phyloP scores from a whole-genome alignment of 805 yeast genomes.

The Nematodospora valgi region DNA sequence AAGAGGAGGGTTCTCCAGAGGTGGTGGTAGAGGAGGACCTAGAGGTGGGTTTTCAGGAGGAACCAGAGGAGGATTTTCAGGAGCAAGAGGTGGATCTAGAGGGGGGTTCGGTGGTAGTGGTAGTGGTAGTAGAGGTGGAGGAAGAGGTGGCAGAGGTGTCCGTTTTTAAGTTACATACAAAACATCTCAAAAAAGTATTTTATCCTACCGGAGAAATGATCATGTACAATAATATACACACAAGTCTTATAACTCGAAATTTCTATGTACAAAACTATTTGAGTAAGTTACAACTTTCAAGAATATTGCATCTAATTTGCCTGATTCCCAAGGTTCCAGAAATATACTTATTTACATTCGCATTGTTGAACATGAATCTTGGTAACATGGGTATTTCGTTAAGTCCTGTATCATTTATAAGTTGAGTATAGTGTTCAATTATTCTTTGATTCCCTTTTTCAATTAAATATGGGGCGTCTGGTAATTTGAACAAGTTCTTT shows the following conservation, averaged over 20 bases:
- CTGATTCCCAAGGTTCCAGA: constrained; percentile 50
- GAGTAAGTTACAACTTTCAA: constrained; percentile 57
- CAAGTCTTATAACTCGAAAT: no score
- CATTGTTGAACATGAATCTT: constrained; percentile 51
- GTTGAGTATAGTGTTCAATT: constrained; percentile 22
- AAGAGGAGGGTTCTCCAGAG: constrained; percentile 35
- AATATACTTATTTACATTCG: constrained; percentile 32
- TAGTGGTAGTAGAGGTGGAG: constrained; percentile 43
- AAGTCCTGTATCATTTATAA: constrained; percentile 3
- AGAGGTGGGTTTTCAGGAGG: constrained; percentile 32
- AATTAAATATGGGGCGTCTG: constrained; percentile 8
- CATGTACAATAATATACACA: no score
- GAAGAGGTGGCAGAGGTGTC: constrained; percentile 36
- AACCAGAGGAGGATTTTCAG: constrained; percentile 26
- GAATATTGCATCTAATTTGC: constrained; percentile 47
- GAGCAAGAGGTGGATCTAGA: constrained; percentile 24
- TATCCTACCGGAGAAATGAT: no score
- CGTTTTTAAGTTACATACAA: no score
- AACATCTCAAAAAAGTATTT: neutral
- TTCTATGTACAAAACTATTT: constrained; percentile 18
- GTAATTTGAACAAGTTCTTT: constrained; percentile 12
- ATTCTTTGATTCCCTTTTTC: constrained; percentile 24
- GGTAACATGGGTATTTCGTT: constrained; percentile 37
- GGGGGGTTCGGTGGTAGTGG: constrained; percentile 42
- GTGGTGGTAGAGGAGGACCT: constrained; percentile 45